These are phyloP conservation scores for Salvia hispanica DNA, from an alignment of 257 asterid genomes.

Conservation along the genomic window DNA sequence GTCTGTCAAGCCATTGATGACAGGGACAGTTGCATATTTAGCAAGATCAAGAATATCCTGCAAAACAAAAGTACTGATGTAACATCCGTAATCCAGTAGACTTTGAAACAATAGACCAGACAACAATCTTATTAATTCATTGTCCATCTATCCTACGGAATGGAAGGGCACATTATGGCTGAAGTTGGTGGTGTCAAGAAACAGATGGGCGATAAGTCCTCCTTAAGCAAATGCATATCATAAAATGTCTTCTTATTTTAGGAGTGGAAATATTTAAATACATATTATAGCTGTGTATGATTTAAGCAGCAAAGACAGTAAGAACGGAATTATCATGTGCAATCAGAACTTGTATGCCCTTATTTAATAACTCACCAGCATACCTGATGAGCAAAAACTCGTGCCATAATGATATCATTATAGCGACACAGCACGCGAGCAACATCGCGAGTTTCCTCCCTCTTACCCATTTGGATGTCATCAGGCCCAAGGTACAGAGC, in stretches of 20 bases:
- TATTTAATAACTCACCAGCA: constrained; percentile 55
- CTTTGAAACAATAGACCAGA: no score
- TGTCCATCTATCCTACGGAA: background rate
- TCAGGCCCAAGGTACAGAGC: constrained; percentile 90
- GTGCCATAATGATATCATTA: constrained; percentile 97
- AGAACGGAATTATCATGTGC: background rate
- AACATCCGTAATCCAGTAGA: background rate
- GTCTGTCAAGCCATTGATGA: constrained; percentile 91
- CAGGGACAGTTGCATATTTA: constrained; percentile 77
- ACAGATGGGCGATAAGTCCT: background rate
- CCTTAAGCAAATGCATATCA: constrained; percentile 2
- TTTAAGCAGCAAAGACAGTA: constrained; percentile 2
- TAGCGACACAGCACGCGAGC: constrained; percentile 60
- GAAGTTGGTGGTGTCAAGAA: constrained; percentile 1
- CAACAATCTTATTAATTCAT: background rate
- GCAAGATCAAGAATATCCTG: constrained; percentile 97
- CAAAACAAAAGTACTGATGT: constrained; percentile 30
- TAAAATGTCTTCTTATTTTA: background rate
- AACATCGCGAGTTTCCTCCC: constrained; percentile 96
- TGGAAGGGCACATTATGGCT: background rate
- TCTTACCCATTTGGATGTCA: constrained; percentile 98
- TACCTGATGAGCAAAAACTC: constrained; percentile 98
- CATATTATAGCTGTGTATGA: constrained; percentile 1
- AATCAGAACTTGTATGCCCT: constrained; percentile 20
- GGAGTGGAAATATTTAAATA: background rate